phyloP scores from a whole-genome alignment of 192 early-diverging fungal species.

The Helicostylum pulchrum region DNA sequence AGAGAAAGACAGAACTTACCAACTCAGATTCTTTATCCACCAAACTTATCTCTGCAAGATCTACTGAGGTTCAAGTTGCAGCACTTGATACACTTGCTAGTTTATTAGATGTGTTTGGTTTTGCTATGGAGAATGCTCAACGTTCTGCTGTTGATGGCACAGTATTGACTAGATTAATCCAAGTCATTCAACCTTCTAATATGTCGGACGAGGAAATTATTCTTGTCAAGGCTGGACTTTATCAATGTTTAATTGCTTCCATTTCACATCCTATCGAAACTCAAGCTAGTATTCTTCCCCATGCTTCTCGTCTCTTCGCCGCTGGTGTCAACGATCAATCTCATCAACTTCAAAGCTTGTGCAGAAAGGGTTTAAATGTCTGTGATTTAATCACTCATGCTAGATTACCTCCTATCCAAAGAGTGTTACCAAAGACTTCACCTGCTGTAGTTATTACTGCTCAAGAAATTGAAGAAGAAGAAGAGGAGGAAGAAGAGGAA shows the following conservation, averaged over 20 bases:
- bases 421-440: neutral
- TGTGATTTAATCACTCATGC: slow-evolving; percentile 56
- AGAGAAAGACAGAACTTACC: slow-evolving; percentile 33
- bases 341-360: slow-evolving; percentile 32
- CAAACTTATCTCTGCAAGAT: slow-evolving; percentile 2
- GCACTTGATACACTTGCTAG: slow-evolving; percentile 17
- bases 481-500: neutral
- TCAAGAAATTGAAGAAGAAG: neutral
- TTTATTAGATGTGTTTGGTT: slow-evolving; percentile 24
- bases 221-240: slow-evolving; percentile 22
- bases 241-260: slow-evolving; percentile 42
- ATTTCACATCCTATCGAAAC: slow-evolving; percentile 35
- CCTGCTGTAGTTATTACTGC: neutral
- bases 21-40: slow-evolving; percentile 30
- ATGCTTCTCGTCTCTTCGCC: slow-evolving; percentile 37
- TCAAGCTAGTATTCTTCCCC: slow-evolving; percentile 40
- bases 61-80: slow-evolving; percentile 19
- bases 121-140: slow-evolving; percentile 21
- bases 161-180: slow-evolving; percentile 31
- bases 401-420: slow-evolving; percentile 50
- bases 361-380: slow-evolving; percentile 41
- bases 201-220: slow-evolving; percentile 1
- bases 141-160: slow-evolving; percentile 31
- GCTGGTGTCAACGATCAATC: slow-evolving; percentile 37
- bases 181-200: slow-evolving; percentile 8